A percentile compares a stretch with the other conserved stretches of the same genome.
Conservation (phyloP, 2,329 filamentous ascomycete species). For the Hymenoscyphus fructigenus region DNA sequence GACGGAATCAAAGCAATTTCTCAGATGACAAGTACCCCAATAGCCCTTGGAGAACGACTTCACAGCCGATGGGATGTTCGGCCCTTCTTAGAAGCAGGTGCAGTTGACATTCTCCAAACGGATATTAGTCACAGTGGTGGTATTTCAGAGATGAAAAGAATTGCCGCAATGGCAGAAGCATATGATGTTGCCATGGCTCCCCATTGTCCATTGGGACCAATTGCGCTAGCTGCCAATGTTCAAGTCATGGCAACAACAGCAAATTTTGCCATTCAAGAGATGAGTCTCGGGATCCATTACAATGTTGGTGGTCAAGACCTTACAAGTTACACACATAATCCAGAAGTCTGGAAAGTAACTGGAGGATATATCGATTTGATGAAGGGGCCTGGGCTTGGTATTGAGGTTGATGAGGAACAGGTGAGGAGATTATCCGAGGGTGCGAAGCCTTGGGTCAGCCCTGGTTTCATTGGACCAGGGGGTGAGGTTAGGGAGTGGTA, state of each 20-base stretch:
- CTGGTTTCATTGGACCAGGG: constrained; percentile 67
- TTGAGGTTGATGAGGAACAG: constrained; percentile 69
- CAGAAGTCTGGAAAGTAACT: constrained; percentile 64
- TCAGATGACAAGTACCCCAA: constrained; percentile 58
- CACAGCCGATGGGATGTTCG: constrained; percentile 74
- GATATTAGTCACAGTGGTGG: constrained; percentile 72
- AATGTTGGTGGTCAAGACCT: constrained; percentile 67
- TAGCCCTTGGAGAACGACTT: constrained; percentile 70
- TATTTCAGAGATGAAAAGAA: constrained; percentile 68
- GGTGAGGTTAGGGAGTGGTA: constrained; percentile 69
- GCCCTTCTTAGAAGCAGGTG: constrained; percentile 65
- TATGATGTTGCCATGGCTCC: constrained; percentile 74
- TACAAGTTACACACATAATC: constrained; percentile 64
- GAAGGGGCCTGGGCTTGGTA: constrained; percentile 62
- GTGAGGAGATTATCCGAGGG: constrained; percentile 58
- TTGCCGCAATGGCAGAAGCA: constrained; percentile 69
- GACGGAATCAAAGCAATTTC: constrained; percentile 57
- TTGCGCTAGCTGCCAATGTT: constrained; percentile 69
- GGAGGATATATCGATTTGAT: constrained; percentile 63
- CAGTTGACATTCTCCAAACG: constrained; percentile 71
- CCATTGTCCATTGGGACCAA: constrained; percentile 71
- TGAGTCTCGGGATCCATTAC: constrained; percentile 79
- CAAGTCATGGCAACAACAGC: constrained; percentile 61
- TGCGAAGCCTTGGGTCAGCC: constrained; percentile 62
- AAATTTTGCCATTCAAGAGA: constrained; percentile 75